Conservation (phyloP, 2,329 filamentous ascomycete species). For the Chaetomiaceae sp. region DNA sequence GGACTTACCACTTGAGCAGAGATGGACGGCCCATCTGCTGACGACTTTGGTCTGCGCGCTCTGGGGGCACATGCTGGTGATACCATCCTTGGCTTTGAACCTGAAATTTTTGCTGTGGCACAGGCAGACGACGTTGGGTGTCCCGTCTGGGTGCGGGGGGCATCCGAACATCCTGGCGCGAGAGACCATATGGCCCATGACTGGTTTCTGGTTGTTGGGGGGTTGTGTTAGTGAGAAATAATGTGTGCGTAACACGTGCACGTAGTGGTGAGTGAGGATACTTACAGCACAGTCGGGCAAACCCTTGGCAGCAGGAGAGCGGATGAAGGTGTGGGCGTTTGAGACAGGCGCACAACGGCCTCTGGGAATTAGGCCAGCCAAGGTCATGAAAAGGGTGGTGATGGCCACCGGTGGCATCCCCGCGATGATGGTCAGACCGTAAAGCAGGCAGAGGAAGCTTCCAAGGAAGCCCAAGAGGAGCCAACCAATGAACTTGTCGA, state of each 20-base stretch:
- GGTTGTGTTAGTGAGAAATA: too few species aligned
- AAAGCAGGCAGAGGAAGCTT: too few species aligned
- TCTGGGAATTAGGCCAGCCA: too few species aligned
- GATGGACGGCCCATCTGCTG: background rate
- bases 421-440: too few species aligned
- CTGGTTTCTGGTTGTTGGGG: background rate
- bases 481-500: too few species aligned
- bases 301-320: background rate
- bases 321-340: too few species aligned
- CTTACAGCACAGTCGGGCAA: background rate
- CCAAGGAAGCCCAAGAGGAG: too few species aligned
- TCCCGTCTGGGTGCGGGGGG: background rate
- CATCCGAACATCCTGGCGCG: background rate
- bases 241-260: too few species aligned
- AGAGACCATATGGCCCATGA: background rate
- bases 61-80: background rate
- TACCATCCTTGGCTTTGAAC: background rate
- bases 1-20: background rate
- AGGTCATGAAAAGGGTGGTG: too few species aligned
- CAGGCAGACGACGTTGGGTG: slow-evolving; percentile 1
- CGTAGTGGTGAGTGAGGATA: too few species aligned
- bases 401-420: too few species aligned
- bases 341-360: too few species aligned
- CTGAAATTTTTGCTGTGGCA: background rate
- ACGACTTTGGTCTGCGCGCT: background rate